Percentiles rank a stretch among this genome's conserved stretches.
Evolutionary conservation across 805 yeast genomes (phyloP).

Genomic region (Pichia occidentalis): DNA sequence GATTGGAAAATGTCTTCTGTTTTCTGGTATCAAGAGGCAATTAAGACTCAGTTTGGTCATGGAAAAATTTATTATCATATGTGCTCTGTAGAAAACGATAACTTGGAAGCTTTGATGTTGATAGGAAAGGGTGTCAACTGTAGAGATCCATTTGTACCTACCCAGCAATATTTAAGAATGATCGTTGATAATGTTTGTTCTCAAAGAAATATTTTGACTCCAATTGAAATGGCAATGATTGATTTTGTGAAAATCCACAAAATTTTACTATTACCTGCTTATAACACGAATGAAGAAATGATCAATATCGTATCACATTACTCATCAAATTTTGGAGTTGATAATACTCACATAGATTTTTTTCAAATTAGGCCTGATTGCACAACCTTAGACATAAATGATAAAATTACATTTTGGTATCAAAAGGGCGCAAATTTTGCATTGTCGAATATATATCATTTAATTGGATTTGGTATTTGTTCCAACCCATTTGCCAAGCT

Average conservation of each 20-base stretch:
- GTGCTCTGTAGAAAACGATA: slow-evolving; percentile 78
- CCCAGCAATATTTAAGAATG: slow-evolving; percentile 67
- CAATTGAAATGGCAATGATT: slow-evolving; percentile 52
- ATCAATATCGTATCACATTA: slow-evolving; percentile 57
- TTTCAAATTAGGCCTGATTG: slow-evolving; percentile 42
- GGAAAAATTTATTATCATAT: slow-evolving; percentile 84
- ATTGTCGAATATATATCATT: slow-evolving; percentile 64
- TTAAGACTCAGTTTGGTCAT: slow-evolving; percentile 70
- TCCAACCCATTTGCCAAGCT: slow-evolving; percentile 70
- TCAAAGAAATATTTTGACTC: slow-evolving; percentile 52
- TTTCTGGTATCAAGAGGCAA: slow-evolving; percentile 72
- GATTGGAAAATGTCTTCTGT: slow-evolving; percentile 84
- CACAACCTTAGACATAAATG: slow-evolving; percentile 28
- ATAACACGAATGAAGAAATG: slow-evolving; percentile 46
- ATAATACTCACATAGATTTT: slow-evolving; percentile 55
- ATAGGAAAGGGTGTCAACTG: slow-evolving; percentile 75
- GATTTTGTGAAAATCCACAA: slow-evolving; percentile 63
- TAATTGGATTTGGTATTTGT: slow-evolving; percentile 73
- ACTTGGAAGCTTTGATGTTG: slow-evolving; percentile 70
- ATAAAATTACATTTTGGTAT: slow-evolving; percentile 63
- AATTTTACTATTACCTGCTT: slow-evolving; percentile 56
- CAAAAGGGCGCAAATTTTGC: slow-evolving; percentile 74
- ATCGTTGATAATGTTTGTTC: slow-evolving; percentile 74
- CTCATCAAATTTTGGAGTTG: slow-evolving; percentile 62
- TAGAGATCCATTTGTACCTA: slow-evolving; percentile 78